Percentiles rank a stretch among this genome's conserved stretches.
These are phyloP conservation scores for Laguncularia racemosa DNA, from an alignment of 345 rosid species.

Conservation along the genomic window DNA sequence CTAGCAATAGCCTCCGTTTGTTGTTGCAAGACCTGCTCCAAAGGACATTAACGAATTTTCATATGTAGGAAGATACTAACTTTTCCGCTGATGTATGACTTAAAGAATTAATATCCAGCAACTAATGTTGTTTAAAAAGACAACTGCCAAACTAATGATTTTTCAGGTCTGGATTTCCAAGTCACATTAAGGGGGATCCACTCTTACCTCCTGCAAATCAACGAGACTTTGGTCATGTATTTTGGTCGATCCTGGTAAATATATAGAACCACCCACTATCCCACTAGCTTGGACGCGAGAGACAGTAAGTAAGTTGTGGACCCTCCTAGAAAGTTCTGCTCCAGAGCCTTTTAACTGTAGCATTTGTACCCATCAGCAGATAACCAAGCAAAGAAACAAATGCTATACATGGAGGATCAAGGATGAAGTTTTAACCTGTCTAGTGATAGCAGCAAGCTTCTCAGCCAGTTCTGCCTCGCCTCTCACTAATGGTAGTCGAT, in stretches of 20 bases:
- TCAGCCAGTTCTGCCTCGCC: constrained; percentile 88
- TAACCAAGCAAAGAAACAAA: background rate
- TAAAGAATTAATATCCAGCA: too few species aligned
- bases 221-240: constrained; percentile 89
- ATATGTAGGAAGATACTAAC: too few species aligned
- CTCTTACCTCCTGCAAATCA: constrained; percentile 86
- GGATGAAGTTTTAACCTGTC: constrained; percentile 54
- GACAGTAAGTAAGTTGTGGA: constrained; percentile 63
- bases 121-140: too few species aligned
- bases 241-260: constrained; percentile 91
- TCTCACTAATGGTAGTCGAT: constrained; percentile 68
- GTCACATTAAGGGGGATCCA: too few species aligned
- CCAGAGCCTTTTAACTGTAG: constrained; percentile 92
- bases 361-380: constrained; percentile 5
- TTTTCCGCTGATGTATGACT: too few species aligned
- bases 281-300: constrained; percentile 75
- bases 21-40: constrained; percentile 65
- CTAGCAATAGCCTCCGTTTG: constrained; percentile 89
- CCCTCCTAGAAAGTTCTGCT: constrained; percentile 92
- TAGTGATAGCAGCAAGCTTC: constrained; percentile 61
- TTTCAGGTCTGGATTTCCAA: too few species aligned
- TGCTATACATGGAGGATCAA: background rate
- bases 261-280: constrained; percentile 52
- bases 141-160: background rate
- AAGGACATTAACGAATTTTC: too few species aligned